Evolutionary conservation across 1,284 basidiomycete genomes (phyloP).

Genomic region (Heterobasidion occidentale): DNA sequence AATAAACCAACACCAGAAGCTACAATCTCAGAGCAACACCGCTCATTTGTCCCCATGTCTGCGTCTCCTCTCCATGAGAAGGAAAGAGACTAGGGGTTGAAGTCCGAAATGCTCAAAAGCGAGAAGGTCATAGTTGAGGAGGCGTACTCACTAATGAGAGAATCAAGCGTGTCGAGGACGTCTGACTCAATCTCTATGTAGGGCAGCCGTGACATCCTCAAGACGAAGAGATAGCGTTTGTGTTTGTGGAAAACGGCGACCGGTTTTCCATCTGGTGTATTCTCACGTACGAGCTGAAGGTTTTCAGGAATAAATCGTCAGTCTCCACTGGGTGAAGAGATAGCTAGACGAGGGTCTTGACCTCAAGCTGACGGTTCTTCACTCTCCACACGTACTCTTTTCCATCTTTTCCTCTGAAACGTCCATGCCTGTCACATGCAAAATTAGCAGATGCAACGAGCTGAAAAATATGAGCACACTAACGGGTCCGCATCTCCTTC

Average conservation of each 20-base stretch:
- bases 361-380: constrained; percentile 21
- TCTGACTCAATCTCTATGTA: constrained; percentile 29
- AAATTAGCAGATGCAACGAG: not conserved
- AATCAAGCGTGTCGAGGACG: constrained; percentile 27
- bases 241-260: constrained; percentile 29
- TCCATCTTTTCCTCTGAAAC: constrained; percentile 24
- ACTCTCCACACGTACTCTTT: constrained; percentile 24
- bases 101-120: not conserved
- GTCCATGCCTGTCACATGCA: constrained; percentile 14
- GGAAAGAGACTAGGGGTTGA: constrained; percentile 19
- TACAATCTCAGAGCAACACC: not conserved
- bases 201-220: constrained; percentile 28
- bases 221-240: constrained; percentile 26
- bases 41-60: constrained; percentile 11
- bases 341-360: constrained; percentile 5
- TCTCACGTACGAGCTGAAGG: constrained; percentile 21
- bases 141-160: constrained; percentile 24
- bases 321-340: too few relatives aligned
- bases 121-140: not conserved
- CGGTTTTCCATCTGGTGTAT: constrained; percentile 20
- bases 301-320: not conserved
- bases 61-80: constrained; percentile 20
- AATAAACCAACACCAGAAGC: too few relatives aligned
- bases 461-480: not conserved
- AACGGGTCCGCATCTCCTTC: constrained; percentile 4